Evolutionary conservation across 495 filamentous ascomycete genomes (phyloP), one percentile per base, ranked within the genome.

Genomic region (Apodospora peruviana): DNA sequence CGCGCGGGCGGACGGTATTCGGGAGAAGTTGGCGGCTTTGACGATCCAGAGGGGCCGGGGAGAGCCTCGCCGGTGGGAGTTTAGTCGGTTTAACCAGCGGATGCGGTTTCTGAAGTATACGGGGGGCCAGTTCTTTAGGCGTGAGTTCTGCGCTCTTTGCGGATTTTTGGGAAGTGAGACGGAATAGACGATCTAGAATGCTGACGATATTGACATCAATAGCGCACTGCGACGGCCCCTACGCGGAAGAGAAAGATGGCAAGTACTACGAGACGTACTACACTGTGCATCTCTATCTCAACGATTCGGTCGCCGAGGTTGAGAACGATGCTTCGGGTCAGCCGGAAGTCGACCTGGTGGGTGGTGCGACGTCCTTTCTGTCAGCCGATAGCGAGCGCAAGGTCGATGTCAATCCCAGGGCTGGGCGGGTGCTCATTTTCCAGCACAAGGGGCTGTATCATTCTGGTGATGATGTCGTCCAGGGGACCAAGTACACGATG

Each of bases 231-330:
- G 90, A 96, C 66, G 85, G 77, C 16, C 54, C 62, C 14, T 95
- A 86, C 59, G 62, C 68, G 8, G 84, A 84, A 8, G 74, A 78
- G 2, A 56, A 56, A 0, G 77, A 84, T 53, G 59, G 70, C 18
- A 62, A 60, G 36, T 77, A 35, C 0, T 45, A 61, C 14, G 41
- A 88, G 60, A 87, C 88, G 2, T 75, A 81, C 44, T 85, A 82
- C 56, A 95, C 91, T 0, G 65, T 95, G 23, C 91, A 96, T 49
- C 64, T 95, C 14, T 96, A 95, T 62, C 74, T 96, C 42, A 90
- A 87, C 60, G 70, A 75, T 46, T 72, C 66, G 41, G 59, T 63
- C 49, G 63, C 67, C n/a, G 70, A 65, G 48, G 65, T 42, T 12
- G 45, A 37, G 3, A n/a, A n/a, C n/a, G n/a, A n/a, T n/a, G n/a